Evolutionary conservation across 2,329 filamentous ascomycete genomes (phyloP), one percentile per base, ranked within the genome.

Genomic region (Elsinoe perseae): DNA sequence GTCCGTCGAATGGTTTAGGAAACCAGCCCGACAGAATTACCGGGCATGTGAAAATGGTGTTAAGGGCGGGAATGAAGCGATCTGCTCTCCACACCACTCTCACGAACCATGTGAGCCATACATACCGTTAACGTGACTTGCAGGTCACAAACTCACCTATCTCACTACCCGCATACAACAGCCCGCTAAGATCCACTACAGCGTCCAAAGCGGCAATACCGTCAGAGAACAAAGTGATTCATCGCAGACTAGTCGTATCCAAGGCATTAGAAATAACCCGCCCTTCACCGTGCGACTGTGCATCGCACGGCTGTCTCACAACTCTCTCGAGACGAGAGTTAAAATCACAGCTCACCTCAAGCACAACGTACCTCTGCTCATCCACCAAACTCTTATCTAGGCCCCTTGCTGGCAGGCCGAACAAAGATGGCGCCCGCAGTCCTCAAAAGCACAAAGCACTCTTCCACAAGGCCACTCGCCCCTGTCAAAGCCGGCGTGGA

Each of bases 1-100:
- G n/a, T n/a, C n/a, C n/a, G n/a, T n/a, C n/a, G n/a, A n/a, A n/a
- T n/a, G n/a, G n/a, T n/a, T n/a, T n/a, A n/a, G n/a, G n/a, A n/a
- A 14, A 7, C 10, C 10, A 36, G 27, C 44, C 25, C 44, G 16
- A 10, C 25, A 30, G 44, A 50, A 34, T 12, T 20, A 32, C 6
- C 14, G 44, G 44, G 48, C 30, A 52, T 52, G 48, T 52, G 48
- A 34, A 52, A 16, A 52, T 38, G 32, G 18, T 18, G 32, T 50
- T 27, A 50, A 5, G 25, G 16, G 25, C 27, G 28, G 16, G 10
- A 50, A 32, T 50, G 44, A 30, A 50, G 44, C 44, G 44, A 30
- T 50, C 44, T 50, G 16, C 44, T 20, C 44, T 50, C 44, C 27
- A 27, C 16, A 16, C 44, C 14, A 50, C 25, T 25, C 25, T 20